These are phyloP conservation scores for Noccaea caerulescens DNA, from an alignment of 345 rosid species.

Conservation along the genomic window DNA sequence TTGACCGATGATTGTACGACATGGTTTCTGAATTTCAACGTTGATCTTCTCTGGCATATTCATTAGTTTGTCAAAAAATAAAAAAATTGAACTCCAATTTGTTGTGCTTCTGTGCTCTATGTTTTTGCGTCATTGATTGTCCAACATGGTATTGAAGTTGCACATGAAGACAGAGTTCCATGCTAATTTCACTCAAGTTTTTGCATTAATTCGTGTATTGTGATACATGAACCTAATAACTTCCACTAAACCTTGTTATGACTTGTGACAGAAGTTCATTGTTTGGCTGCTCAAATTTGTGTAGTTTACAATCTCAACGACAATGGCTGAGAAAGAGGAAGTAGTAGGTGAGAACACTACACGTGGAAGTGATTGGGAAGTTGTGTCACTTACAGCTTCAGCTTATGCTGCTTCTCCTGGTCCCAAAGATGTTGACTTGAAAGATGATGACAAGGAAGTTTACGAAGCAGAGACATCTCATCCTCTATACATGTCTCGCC, in stretches of 20 bases:
- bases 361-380: conserved; percentile 89
- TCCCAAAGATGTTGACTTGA: conserved; percentile 51
- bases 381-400: conserved; percentile 88
- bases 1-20: not conserved
- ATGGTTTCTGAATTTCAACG: not conserved
- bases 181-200: too few relatives aligned
- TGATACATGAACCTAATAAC: too few relatives aligned
- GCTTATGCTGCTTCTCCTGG: conserved; percentile 91
- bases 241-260: not conserved
- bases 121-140: too few relatives aligned
- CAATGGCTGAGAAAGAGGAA: conserved; percentile 63
- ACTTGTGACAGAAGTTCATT: not conserved
- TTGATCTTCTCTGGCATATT: not conserved
- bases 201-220: too few relatives aligned
- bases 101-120: not conserved
- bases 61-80: not conserved
- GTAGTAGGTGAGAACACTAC: conserved; percentile 46
- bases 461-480: conserved; percentile 57
- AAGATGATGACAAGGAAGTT: conserved; percentile 46
- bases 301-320: not conserved
- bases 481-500: conserved; percentile 77
- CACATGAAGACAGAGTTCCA: too few relatives aligned
- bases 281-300: not conserved
- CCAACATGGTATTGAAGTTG: too few relatives aligned
- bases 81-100: not conserved